These are phyloP conservation scores for Musa balbisiana DNA, from an alignment of 202 grass and related monocot species.

Conservation along the genomic window DNA sequence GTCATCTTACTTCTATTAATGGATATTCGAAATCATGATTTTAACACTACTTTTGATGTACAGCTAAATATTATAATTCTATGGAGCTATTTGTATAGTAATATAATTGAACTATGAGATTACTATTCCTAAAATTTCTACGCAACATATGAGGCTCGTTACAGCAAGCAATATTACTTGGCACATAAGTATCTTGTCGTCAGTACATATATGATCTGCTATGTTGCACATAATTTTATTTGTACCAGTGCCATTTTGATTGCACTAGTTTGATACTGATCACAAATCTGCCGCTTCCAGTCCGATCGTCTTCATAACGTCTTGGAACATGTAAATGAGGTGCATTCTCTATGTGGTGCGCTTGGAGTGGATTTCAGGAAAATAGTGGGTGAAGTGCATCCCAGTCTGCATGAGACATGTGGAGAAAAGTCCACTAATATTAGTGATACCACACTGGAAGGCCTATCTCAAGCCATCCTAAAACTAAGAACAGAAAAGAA, in stretches of 20 bases:
- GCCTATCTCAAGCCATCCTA: slow-evolving; percentile 44
- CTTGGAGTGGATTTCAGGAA: slow-evolving; percentile 61
- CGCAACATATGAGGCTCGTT: background rate
- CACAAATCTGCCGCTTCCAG: slow-evolving; percentile 16
- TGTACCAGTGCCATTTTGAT: background rate
- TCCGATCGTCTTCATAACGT: slow-evolving; percentile 52
- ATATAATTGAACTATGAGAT: background rate
- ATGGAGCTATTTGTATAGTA: background rate
- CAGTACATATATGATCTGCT: background rate
- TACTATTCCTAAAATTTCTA: background rate
- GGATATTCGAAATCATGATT: too few relatives aligned
- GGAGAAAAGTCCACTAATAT: slow-evolving; percentile 56
- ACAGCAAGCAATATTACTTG: background rate
- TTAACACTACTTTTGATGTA: too few relatives aligned
- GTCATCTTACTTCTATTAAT: too few relatives aligned
- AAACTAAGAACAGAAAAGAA: slow-evolving; percentile 51
- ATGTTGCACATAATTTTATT: background rate
- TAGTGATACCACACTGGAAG: slow-evolving; percentile 52
- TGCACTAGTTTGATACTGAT: background rate
- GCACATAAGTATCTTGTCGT: background rate
- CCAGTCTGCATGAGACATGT: slow-evolving; percentile 49
- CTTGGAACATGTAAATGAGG: slow-evolving; percentile 53
- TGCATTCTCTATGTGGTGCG: slow-evolving; percentile 61
- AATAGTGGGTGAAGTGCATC: slow-evolving; percentile 57
- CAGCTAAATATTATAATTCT: background rate